Evolutionary conservation across 2,329 filamentous ascomycete species (phyloP), one percentile per base, ranked within the genome.

Genomic region (Ceratocystiopsis sp.): DNA sequence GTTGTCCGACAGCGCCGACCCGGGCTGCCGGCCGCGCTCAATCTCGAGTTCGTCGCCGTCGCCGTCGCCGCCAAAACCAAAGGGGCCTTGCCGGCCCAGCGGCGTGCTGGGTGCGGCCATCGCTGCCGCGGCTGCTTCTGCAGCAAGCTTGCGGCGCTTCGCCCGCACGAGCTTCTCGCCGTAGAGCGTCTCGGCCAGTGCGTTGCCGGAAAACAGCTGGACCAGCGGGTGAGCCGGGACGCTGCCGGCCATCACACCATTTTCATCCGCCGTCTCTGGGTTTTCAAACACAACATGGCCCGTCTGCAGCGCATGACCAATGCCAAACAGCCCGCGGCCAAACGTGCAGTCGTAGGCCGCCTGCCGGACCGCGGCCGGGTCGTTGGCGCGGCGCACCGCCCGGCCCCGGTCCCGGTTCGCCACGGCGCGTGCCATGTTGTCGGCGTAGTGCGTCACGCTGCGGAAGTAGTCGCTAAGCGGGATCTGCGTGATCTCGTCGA

Each of bases 21-120:
- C 71, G 1, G 73, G 80, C 37, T 83, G 74, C 59, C 84, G 75
- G 17, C 78, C 82, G 19, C 84, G 59, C 57, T 93, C 85, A 17
- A 57, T 39, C 4, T 46, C 50, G 4, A 53, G 49, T 0, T 56
- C 57, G 34, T 56, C 56, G 9, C 56, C 55, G 5, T 29, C 25
- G 25, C 19, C 19, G 19, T 21, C 25, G 25, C 19, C 19, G 19
- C 7, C 19, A 21, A 48, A 18, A 13, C 33, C 33, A 11, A 29
- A 29, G 7, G 25, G 25, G 25, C 25, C 14, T 7, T 41, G 19
- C 5, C 43, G 47, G 15, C 37, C 18, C 1, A 45, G 14, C 6
- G 49, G 49, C 4, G 49, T 51, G 35, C 35, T 44, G 7, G 49
- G 49, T 16, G 35, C 47, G 4, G 18, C 19, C 0, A 40, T n/a